These are phyloP conservation scores for Diaporthe vexans DNA, from an alignment of 2,329 filamentous ascomycete genomes.

Conservation along the genomic window DNA sequence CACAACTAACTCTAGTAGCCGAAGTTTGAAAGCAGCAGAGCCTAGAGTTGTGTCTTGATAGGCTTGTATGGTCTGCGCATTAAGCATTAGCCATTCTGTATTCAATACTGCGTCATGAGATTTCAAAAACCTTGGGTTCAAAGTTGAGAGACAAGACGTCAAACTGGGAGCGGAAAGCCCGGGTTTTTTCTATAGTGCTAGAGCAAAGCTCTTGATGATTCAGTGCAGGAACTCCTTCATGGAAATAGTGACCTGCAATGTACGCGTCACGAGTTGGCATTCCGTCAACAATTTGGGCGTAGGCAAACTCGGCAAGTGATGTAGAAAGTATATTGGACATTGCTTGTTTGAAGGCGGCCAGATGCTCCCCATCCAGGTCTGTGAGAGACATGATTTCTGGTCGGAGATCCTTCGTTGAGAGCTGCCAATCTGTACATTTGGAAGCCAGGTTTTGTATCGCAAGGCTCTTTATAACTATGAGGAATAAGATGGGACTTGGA, in stretches of 20 bases:
- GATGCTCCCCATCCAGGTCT: conserved; percentile 2
- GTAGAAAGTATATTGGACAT: conserved; percentile 19
- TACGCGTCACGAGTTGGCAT: conserved; percentile 5
- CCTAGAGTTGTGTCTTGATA: conserved; percentile 46
- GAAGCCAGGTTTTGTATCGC: not conserved
- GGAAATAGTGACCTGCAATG: not conserved
- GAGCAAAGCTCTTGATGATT: conserved; percentile 37
- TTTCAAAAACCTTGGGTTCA: not conserved
- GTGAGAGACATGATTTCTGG: conserved; percentile 1
- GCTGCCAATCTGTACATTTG: not conserved
- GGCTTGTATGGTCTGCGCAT: conserved; percentile 44
- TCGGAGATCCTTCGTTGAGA: not conserved
- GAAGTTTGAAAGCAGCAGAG: conserved; percentile 47
- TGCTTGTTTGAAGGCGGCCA: conserved; percentile 1
- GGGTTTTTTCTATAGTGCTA: conserved; percentile 33
- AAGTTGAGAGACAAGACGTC: conserved; percentile 16
- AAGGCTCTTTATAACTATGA: not conserved
- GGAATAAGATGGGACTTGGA: not conserved
- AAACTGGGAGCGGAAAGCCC: conserved; percentile 30
- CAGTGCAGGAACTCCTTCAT: not conserved
- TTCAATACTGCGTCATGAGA: not conserved
- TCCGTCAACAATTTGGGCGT: conserved; percentile 33
- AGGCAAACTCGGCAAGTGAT: conserved; percentile 8
- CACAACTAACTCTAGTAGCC: conserved; percentile 51
- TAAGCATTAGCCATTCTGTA: not conserved